Percentiles rank a stretch among this genome's conserved stretches.
phyloP scores from a whole-genome alignment of 768 basidiomycete species.

The Russula griseocarnosa region DNA sequence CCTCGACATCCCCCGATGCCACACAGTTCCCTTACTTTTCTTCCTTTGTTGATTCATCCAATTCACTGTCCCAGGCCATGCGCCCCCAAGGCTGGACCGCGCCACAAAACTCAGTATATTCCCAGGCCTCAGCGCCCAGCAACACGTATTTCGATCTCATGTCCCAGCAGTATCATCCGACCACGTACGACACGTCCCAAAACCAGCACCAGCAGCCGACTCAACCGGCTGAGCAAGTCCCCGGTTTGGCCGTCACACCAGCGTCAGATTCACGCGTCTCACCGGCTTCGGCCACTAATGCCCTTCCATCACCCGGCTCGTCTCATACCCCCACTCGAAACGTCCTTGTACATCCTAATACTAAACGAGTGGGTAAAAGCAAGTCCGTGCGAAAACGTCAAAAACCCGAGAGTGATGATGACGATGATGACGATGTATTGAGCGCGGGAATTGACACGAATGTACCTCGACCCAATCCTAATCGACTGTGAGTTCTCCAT shows the following conservation, averaged over 20 bases:
- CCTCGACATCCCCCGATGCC: not conserved
- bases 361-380: not conserved
- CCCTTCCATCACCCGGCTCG: constrained; percentile 12
- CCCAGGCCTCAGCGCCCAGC: not conserved
- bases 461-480: constrained; percentile 10
- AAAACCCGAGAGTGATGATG: constrained; percentile 15
- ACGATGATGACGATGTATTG: constrained; percentile 11
- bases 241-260: constrained; percentile 2
- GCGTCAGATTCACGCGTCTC: constrained; percentile 14
- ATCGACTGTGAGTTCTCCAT: constrained; percentile 19
- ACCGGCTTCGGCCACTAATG: constrained; percentile 8
- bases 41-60: not conserved
- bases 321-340: constrained; percentile 1
- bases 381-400: constrained; percentile 12
- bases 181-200: not conserved
- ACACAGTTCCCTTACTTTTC: not conserved
- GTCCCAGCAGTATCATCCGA: not conserved
- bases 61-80: not conserved
- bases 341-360: not conserved
- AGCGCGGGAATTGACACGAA: not conserved
- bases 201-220: not conserved
- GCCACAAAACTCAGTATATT: not conserved
- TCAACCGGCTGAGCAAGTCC: constrained; percentile 5
- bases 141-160: not conserved
- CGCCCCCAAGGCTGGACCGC: not conserved